Evolutionary conservation across 441 rosid genomes (phyloP).

Genomic region (Gossypium gossypioides): DNA sequence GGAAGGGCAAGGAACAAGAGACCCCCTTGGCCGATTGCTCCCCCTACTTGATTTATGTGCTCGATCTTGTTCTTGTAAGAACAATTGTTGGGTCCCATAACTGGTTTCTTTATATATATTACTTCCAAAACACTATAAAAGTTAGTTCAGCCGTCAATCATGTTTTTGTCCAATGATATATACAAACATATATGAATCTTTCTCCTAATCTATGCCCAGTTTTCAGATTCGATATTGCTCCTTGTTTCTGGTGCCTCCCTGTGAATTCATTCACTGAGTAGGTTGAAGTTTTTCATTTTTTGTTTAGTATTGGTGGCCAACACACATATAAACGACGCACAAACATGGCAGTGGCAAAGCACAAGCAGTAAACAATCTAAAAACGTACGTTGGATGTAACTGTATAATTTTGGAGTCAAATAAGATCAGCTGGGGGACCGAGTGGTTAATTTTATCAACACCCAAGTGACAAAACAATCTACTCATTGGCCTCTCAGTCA

Average conservation of each 20-base stretch:
- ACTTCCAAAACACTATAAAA: neutral
- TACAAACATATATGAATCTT: neutral
- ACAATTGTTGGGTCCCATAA: slow-evolving; percentile 1
- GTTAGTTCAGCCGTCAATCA: slow-evolving; percentile 17
- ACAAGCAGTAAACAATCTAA: neutral
- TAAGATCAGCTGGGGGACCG: too few species aligned
- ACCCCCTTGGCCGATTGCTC: neutral
- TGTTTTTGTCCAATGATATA: neutral
- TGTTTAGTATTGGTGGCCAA: too few species aligned
- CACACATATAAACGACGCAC: neutral
- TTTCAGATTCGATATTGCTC: neutral
- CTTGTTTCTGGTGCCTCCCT: neutral
- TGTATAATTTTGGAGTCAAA: too few species aligned
- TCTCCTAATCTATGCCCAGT: slow-evolving; percentile 1
- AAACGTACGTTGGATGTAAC: too few species aligned
- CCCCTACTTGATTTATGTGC: neutral
- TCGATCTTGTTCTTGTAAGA: neutral
- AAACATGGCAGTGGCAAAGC: neutral
- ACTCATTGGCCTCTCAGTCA: neutral
- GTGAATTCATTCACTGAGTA: neutral
- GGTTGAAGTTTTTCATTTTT: too few species aligned
- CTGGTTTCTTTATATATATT: neutral
- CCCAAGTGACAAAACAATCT: neutral
- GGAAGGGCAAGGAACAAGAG: neutral
- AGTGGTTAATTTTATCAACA: too few species aligned